Evolutionary conservation across 306 rosid genomes (phyloP).

Genomic region (Medicago truncatula): MtrunA17r5.0-ANR NC_053048.1:40787501-40788000

Average conservation of each 20-base stretch:
- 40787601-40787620: constrained; percentile 31
- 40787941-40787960: constrained; percentile 2
- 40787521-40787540: constrained; percentile 48
- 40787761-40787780: background rate
- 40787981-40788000: constrained; percentile 38
- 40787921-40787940: constrained; percentile 11
- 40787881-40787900: constrained; percentile 41
- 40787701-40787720: constrained; percentile 27
- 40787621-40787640: background rate
- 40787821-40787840: constrained; percentile 25
- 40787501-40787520: constrained; percentile 7
- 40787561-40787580: constrained; percentile 37
- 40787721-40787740: background rate
- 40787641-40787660: too few relatives aligned
- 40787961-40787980: constrained; percentile 14
- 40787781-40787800: constrained; percentile 10
- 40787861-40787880: constrained; percentile 8
- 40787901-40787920: constrained; percentile 14
- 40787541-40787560: constrained; percentile 12
- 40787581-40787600: constrained; percentile 17
- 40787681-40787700: constrained; percentile 4
- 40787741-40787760: background rate
- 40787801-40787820: constrained; percentile 4
- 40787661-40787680: too few relatives aligned
- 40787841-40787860: constrained; percentile 13